Conservation (phyloP, 2,329 filamentous ascomycete species). For the Zymoseptoria tritici region DNA sequence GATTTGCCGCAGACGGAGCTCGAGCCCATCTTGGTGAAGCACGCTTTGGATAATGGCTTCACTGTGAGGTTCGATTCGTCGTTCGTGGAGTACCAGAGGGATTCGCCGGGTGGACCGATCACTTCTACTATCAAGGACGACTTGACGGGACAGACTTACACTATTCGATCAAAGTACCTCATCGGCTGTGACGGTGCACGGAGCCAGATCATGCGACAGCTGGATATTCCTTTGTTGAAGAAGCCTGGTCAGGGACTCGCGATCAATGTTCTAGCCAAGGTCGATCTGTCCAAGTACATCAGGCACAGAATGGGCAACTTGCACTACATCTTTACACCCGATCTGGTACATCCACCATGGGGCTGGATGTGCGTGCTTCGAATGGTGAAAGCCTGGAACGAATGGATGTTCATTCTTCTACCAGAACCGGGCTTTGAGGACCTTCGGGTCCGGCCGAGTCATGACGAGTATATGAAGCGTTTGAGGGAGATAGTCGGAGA, state of each 20-base stretch:
- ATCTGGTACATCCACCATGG: slow-evolving; percentile 43
- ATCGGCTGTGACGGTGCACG: slow-evolving; percentile 52
- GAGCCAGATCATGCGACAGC: slow-evolving; percentile 40
- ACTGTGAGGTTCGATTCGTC: slow-evolving; percentile 35
- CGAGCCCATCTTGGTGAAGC: slow-evolving; percentile 36
- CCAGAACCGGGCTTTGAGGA: slow-evolving; percentile 34
- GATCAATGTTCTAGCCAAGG: slow-evolving; percentile 43
- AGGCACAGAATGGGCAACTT: slow-evolving; percentile 49
- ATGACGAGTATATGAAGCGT: slow-evolving; percentile 42
- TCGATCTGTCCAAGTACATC: slow-evolving; percentile 46
- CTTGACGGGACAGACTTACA: slow-evolving; percentile 34
- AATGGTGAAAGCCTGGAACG: slow-evolving; percentile 58
- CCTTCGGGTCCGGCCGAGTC: slow-evolving; percentile 33
- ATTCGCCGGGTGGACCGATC: slow-evolving; percentile 20
- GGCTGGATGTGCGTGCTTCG: slow-evolving; percentile 45
- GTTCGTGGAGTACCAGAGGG: slow-evolving; percentile 27
- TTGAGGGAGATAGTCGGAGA: slow-evolving; percentile 50
- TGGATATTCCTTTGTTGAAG: slow-evolving; percentile 41
- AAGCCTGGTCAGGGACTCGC: slow-evolving; percentile 41
- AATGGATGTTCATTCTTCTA: slow-evolving; percentile 48
- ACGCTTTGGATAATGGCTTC: slow-evolving; percentile 33
- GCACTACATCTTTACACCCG: slow-evolving; percentile 53
- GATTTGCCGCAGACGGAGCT: slow-evolving; percentile 40
- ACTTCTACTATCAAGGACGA: slow-evolving; percentile 33
- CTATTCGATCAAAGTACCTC: slow-evolving; percentile 48